Conservation (phyloP, 2,329 filamentous ascomycete genomes). For the Colletotrichum zoysiae region DNA sequence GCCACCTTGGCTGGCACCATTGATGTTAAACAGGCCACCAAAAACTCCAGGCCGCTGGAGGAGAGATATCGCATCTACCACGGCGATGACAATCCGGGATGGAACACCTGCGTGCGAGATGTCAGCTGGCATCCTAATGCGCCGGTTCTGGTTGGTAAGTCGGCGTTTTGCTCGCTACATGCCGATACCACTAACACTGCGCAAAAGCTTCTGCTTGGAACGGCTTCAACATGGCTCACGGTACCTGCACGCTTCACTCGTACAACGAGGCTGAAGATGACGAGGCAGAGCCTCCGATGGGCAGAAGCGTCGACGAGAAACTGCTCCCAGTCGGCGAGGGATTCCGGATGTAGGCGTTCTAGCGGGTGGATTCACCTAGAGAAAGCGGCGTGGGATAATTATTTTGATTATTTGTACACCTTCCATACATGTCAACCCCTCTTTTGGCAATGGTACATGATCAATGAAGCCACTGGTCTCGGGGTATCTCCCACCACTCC, state of each 20-base stretch:
- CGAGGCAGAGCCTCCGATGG: conserved; percentile 71
- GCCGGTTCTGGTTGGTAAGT: conserved; percentile 78
- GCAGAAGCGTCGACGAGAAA: conserved; percentile 70
- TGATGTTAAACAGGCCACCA: conserved; percentile 80
- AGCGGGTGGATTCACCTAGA: neutral
- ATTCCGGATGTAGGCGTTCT: conserved; percentile 10
- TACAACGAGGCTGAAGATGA: conserved; percentile 80
- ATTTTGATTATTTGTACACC: conserved; percentile 40
- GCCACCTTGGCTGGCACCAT: conserved; percentile 84
- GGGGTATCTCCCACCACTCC: conserved; percentile 38
- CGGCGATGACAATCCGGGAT: conserved; percentile 67
- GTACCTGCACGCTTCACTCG: conserved; percentile 82
- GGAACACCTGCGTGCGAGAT: conserved; percentile 87
- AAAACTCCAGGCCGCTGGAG: conserved; percentile 69
- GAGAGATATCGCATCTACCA: conserved; percentile 68
- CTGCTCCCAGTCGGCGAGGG: conserved; percentile 55
- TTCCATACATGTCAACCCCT: conserved; percentile 35
- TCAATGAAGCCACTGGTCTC: conserved; percentile 36
- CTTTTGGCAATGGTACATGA: conserved; percentile 42
- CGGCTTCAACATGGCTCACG: conserved; percentile 77
- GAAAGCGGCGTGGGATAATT: conserved; percentile 28
- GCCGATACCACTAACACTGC: neutral
- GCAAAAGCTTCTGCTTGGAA: conserved; percentile 87
- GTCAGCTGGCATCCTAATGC: conserved; percentile 91
- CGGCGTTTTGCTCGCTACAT: neutral